Evolutionary conservation across 306 rosid species (phyloP).

Genomic region (Gillenia trifoliata): DNA sequence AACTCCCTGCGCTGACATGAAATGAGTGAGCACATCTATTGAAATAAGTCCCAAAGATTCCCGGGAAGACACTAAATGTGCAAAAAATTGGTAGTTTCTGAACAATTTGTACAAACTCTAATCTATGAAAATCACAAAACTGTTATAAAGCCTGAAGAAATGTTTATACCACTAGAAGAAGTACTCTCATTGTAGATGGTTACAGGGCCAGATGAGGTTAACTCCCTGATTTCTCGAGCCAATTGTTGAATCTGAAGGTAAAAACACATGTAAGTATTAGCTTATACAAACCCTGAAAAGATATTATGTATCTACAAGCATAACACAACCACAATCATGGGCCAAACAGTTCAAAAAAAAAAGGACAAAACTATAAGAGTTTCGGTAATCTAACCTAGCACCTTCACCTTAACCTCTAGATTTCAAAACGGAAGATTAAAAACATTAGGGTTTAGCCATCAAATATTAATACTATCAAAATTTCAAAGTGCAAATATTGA

Average conservation of each 20-base stretch:
- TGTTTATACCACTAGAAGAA: constrained; percentile 46
- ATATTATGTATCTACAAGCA: neutral
- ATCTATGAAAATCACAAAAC: neutral
- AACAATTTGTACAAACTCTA: neutral
- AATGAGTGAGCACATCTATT: constrained; percentile 8
- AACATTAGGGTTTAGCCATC: no score
- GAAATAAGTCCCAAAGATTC: neutral
- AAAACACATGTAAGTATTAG: neutral
- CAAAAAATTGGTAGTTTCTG: neutral
- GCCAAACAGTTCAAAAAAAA: neutral
- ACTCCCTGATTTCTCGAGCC: constrained; percentile 72
- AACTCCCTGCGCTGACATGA: constrained; percentile 46
- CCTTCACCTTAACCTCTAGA: neutral
- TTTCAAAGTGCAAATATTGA: neutral
- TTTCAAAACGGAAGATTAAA: neutral
- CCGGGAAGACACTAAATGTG: neutral
- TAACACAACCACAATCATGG: neutral
- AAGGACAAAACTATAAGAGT: neutral
- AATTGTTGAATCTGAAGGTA: constrained; percentile 61
- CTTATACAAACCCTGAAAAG: neutral
- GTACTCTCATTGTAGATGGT: constrained; percentile 52
- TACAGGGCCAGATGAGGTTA: constrained; percentile 57
- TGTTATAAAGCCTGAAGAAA: neutral
- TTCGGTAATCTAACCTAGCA: neutral
- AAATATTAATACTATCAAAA: neutral